These are phyloP conservation scores for Acanthamoeba triangularis DNA, from an alignment of 208 protist species.

Conservation along the genomic window DNA sequence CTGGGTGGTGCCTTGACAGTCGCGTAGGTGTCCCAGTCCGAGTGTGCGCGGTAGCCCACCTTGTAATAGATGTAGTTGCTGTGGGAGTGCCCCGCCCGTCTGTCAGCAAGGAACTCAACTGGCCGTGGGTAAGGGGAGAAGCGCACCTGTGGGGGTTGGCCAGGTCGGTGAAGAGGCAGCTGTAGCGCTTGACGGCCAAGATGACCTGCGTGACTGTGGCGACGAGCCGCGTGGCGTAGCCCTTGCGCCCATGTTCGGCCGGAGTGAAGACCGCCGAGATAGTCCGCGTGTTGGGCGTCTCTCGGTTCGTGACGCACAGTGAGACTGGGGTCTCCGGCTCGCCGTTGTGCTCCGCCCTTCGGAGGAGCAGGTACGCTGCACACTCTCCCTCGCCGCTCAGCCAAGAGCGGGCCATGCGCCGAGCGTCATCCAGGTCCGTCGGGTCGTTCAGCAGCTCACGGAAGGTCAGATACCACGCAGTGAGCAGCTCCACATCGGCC, in stretches of 20 bases:
- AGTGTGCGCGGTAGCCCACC: not conserved
- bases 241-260: not conserved
- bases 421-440: not conserved
- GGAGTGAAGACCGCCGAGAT: not conserved
- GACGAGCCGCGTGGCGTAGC: not conserved
- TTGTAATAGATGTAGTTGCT: slow-evolving; percentile 9
- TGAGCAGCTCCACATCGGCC: not conserved
- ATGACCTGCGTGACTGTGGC: not conserved
- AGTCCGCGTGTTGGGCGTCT: not conserved
- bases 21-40: not conserved
- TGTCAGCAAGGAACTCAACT: not conserved
- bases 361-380: not conserved
- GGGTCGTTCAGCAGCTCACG: not conserved
- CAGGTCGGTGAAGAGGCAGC: not conserved
- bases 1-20: not conserved
- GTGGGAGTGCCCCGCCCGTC: too few species aligned
- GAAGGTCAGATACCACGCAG: not conserved
- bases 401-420: not conserved
- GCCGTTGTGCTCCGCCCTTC: not conserved
- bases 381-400: not conserved
- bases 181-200: not conserved
- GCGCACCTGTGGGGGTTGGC: not conserved
- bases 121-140: not conserved
- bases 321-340: not conserved
- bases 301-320: not conserved